Evolutionary conservation across 306 rosid genomes (phyloP), one percentile per base, ranked within the genome.

Genomic region (Potentilla sterilis): DNA sequence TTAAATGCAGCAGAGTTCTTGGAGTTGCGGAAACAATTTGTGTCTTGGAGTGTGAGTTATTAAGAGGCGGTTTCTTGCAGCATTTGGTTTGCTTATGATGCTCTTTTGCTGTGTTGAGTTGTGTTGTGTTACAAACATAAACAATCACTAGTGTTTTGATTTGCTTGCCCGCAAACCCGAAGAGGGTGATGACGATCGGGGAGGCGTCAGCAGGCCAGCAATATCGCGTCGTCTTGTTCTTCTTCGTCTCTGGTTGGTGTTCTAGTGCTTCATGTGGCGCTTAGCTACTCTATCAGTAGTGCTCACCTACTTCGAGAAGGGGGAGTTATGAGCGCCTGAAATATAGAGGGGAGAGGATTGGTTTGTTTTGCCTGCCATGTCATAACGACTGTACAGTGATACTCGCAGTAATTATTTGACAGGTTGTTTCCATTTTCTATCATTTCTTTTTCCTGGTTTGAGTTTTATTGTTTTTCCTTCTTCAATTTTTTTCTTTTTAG

Each of bases 151-250:
- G 13, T n/a, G 51, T 72, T 14, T 40, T 55, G 41, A 22, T 43
- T 72, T 28, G 42, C 67, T 73, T 73, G 76, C 32, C 52, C 76
- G 76, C 76, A 73, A 42, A 9, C 76, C 1, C 4, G 35, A 73
- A 58, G 69, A 61, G 28, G 69, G 35, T 74, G 77, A 44, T 74
- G 77, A 44, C 14, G 72, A 67, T 42, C 1, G 68, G 19, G 1
- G 15, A 43, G 11, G 5, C 43, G 69, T 73, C 69, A 43, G 44
- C 43, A 18, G 12, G 12, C 58, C 44, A 7, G n/a, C 3, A 19
- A 0, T n/a, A 9, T 9, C 52, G 18, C 40, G 40, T 37, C 5
- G 40, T 37, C 40, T 37, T 37, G 40, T 37, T 37, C 40, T 37
- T 37, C 40, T 37, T 28, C 69, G 19, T 28, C 54, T 5, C 76